Base-by-base conservation (phyloP, 2,329 filamentous ascomycete genomes). In the Fusarium sp. region DNA sequence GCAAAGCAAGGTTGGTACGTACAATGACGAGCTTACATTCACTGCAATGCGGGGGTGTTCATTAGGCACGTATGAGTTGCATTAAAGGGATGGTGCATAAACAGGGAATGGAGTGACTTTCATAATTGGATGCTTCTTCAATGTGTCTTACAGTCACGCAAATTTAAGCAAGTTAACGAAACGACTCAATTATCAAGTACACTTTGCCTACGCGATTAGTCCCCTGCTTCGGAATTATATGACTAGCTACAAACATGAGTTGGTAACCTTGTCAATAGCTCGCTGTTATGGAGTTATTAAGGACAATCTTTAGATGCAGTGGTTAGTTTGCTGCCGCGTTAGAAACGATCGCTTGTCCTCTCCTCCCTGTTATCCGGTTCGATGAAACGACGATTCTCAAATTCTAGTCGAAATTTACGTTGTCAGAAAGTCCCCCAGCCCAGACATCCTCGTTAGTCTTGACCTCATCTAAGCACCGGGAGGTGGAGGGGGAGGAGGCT, bases 401-500 rank as follows among this genome's bases (percentile, higher is more conserved):
- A 46, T 44, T 46, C 19, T 57, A 42, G 40, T 47, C 42, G 33
- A 43, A 44, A 36, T 47, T 60, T 49, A 67, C 42, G 22, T 44
- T 55, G 55, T 69, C 45, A 69, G 47, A 69, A 57, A 40, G 14
- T n/a, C 21, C 39, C 22, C 33, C 26, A 39, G 31, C 24, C 22
- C 53, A 56, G 34, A 13, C 8, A 67, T 42, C 44, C 45, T 49
- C 44, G 47, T 69, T 63, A 57, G 62, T 67, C 21, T 53, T n/a
- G 24, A 8, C 36, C 21, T 34, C 53, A 54, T 73, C 77, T 78
- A 86, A 68, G 83, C 83, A 72, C 84, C 84, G 61, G 83, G 83
- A 67, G 89, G 88, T 54, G 89, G 89, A 59, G 89, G 89, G 24
- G 91, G 89, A 17, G 89, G 89, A 68, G 89, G 86, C 67, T 88